Percentiles rank a stretch among this genome's conserved stretches.
Conservation (phyloP, 2,329 filamentous ascomycete species). For the Lasiodiplodia sp. region DNA sequence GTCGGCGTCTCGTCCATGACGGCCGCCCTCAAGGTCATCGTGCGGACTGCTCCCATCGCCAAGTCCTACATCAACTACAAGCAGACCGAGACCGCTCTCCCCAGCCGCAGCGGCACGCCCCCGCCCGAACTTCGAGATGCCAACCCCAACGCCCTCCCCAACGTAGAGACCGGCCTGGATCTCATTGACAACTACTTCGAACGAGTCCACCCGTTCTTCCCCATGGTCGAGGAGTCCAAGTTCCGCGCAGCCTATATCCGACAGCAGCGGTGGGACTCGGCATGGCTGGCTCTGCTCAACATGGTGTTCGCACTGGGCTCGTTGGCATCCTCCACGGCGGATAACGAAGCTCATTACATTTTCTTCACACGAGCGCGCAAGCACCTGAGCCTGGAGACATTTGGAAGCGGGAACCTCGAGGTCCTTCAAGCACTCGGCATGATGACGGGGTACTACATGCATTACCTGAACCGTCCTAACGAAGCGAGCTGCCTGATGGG, state of each 20-base stretch:
- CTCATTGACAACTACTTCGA: conserved; percentile 80
- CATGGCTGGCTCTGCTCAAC: conserved; percentile 77
- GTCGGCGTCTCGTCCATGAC: conserved; percentile 78
- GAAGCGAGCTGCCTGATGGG: conserved; percentile 78
- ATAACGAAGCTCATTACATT: conserved; percentile 71
- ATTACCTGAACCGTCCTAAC: conserved; percentile 79
- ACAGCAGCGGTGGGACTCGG: conserved; percentile 68
- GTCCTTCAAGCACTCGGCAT: conserved; percentile 74
- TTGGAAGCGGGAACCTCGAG: conserved; percentile 75
- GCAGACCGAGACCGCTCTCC: conserved; percentile 44
- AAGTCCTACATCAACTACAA: conserved; percentile 56
- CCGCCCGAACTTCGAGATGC: conserved; percentile 44
- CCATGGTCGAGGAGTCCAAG: conserved; percentile 74
- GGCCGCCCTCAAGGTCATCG: conserved; percentile 75
- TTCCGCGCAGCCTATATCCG: conserved; percentile 72
- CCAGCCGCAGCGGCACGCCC: conserved; percentile 46
- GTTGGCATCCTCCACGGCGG: conserved; percentile 68
- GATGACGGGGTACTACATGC: conserved; percentile 78
- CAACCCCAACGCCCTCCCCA: conserved; percentile 56
- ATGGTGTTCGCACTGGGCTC: conserved; percentile 80
- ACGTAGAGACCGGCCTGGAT: conserved; percentile 70
- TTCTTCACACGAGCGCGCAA: conserved; percentile 75
- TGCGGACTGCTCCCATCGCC: conserved; percentile 60
- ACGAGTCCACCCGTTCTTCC: conserved; percentile 73
- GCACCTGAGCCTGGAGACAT: conserved; percentile 70